Evolutionary conservation across 148 eudicot species (phyloP).

Genomic region (Rhododendron ferrugineum): DNA sequence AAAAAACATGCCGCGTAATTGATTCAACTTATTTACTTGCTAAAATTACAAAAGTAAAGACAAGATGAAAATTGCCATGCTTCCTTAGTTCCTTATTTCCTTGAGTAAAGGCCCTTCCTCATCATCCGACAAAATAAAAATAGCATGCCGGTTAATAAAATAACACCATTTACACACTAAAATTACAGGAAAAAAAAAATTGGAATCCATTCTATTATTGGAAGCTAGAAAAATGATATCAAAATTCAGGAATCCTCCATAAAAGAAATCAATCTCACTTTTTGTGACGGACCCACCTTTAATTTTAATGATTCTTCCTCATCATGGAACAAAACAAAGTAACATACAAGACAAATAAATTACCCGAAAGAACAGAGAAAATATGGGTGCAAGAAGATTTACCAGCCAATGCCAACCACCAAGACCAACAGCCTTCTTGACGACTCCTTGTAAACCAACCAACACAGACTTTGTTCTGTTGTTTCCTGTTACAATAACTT

Average conservation of each 20-base stretch:
- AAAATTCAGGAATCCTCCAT: background rate
- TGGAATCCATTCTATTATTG: background rate
- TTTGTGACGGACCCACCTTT: background rate
- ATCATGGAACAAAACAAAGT: background rate
- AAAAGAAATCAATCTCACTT: background rate
- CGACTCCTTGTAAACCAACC: conserved; percentile 96
- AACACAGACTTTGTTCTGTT: conserved; percentile 93
- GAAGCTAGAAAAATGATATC: background rate
- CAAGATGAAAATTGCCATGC: background rate
- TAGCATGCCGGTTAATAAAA: background rate
- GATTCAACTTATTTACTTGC: background rate
- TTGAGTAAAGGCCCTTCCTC: background rate
- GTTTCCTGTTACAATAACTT: conserved; percentile 92
- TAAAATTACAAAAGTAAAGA: background rate
- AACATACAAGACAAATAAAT: background rate
- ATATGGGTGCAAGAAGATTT: conserved; percentile 10
- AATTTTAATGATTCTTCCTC: background rate
- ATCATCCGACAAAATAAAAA: background rate
- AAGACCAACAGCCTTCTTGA: conserved; percentile 98
- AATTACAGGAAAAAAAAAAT: no score
- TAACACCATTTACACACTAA: background rate
- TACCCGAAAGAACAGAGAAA: background rate
- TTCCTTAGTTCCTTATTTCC: background rate
- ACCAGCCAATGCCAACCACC: conserved; percentile 99
- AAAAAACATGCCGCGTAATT: background rate